Evolutionary conservation across 2,329 filamentous ascomycete species (phyloP), one percentile per base, ranked within the genome.

Genomic region (Hymenoscyphus repandus): DNA sequence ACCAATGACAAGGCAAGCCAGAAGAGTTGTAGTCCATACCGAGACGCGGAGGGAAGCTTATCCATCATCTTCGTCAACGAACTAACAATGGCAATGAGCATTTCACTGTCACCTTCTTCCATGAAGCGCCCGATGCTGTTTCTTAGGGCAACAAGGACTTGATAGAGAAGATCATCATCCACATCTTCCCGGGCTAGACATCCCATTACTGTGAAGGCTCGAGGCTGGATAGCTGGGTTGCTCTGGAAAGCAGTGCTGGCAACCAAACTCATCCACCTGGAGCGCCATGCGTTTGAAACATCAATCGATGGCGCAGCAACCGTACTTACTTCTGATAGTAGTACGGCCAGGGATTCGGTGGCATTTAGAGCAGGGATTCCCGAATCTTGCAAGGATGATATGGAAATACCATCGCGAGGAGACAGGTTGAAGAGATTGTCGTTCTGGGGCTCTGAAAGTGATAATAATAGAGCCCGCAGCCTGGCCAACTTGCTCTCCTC

Each of bases 211-310:
- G 82, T 78, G 59, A 87, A 87, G 1, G 83, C 83, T 17, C 81
- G 73, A 5, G 83, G 82, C 57, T 87, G 83, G 50, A 87, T 83
- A 2, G 83, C 82, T 7, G 83, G 83, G 61, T 87, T 87, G 62
- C 83, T 86, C 62, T 87, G 83, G 63, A 87, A 87, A 0, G 83
- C 83, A 9, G 83, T 87, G 62, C 83, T 87, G 13, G 83, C 82
- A 36, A 87, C 82, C 18, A 87, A 70, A 59, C 82, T 85, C 83
- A 87, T 86, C 83, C 83, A 87, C 17, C 83, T 76, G 17, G 83
- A 83, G 22, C 83, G 77, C 83, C 83, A 87, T 13, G 79, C 76
- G 60, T 87, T 87, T 18, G 82, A 78, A 60, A 83, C 72, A 58
- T 86, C 82, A 7, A 80, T 69, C 0, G 82, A 82, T 10, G 82